A percentile compares a stretch with the other conserved stretches of the same genome.
Evolutionary conservation across 2,329 filamentous ascomycete genomes (phyloP).

Genomic region (Alternaria infectoria): DNA sequence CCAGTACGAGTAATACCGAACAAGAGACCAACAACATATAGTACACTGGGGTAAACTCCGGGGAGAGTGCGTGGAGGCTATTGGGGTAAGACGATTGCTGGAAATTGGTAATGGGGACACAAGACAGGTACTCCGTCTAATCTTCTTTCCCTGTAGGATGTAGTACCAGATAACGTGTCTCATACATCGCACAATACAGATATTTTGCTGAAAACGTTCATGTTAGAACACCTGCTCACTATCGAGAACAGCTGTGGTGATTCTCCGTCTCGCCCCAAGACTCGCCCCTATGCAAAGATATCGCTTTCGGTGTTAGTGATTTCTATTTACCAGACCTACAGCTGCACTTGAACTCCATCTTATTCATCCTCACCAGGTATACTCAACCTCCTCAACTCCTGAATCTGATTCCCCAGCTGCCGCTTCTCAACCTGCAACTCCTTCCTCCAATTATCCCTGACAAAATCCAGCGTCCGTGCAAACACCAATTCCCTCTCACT

Average conservation of each 20-base stretch:
- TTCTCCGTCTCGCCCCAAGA: no score
- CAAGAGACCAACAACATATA: background rate
- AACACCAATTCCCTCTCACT: conserved; percentile 47
- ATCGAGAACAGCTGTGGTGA: no score
- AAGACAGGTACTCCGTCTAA: background rate
- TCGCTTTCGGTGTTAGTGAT: no score
- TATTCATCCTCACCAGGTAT: conserved; percentile 20
- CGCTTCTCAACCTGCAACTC: conserved; percentile 21
- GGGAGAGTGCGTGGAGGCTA: background rate
- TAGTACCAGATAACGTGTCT: no score
- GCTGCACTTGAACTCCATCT: background rate
- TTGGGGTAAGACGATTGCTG: background rate
- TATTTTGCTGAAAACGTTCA: no score
- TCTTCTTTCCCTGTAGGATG: no score
- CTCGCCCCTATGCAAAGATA: no score
- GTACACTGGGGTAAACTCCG: background rate
- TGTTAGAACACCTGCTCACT: no score
- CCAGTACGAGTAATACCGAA: background rate
- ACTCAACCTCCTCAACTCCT: conserved; percentile 24
- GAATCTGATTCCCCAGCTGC: conserved; percentile 18
- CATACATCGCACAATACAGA: no score
- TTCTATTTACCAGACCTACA: no score
- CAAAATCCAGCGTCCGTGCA: conserved; percentile 44
- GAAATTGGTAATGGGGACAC: no score
- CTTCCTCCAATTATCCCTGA: conserved; percentile 45